Evolutionary conservation across 805 yeast genomes (phyloP), one percentile per base, ranked within the genome.

Genomic region (Ogataea nonfermentans): DNA sequence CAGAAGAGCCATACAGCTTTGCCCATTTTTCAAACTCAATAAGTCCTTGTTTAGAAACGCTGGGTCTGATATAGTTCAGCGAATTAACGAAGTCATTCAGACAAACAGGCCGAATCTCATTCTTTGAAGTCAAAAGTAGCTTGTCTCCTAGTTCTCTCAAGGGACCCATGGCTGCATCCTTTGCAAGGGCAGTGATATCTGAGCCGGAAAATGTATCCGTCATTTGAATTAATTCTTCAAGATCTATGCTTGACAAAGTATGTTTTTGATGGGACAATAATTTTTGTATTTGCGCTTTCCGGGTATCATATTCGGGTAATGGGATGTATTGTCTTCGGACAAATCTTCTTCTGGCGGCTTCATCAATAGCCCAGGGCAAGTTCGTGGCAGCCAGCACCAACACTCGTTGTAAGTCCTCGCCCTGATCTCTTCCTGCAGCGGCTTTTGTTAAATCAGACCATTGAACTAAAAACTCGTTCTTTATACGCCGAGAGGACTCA

Each of bases 101-200:
- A 15, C 71, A 69, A 36, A 93, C 77, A 0, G 95, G 81, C 38
- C 98, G 68, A 40, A 91, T 89, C 43, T 78, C 79, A 39, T 83
- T 86, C 24, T 87, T 79, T 2, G 86, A 72, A 1, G 81, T 75
- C 56, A 67, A 61, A 47, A 91, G 68, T 40, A 91, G 72, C 32
- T 82, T 79, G 43, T 91, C 97, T 2, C 98, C 97, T 16, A 91
- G 66, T 28, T 88, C 83, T 47, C 99, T 72, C 25, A 93, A 67
- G 2, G 99, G 98, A 1, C 96, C 96, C 97, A 91, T 90, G 1
- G 99, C 97, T 3, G 96, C 95, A 60, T 91, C 97, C 62, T 90
- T 93, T 2, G 97, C 95, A 44, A 91, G 63, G 1, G 96, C 90
- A 0, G 97, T 89, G 29, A 91, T 74, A 63, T 91, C 99, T 49